Base-by-base conservation (phyloP, 257 asterid species). In the Nicotiana obtusifolia region DNA sequence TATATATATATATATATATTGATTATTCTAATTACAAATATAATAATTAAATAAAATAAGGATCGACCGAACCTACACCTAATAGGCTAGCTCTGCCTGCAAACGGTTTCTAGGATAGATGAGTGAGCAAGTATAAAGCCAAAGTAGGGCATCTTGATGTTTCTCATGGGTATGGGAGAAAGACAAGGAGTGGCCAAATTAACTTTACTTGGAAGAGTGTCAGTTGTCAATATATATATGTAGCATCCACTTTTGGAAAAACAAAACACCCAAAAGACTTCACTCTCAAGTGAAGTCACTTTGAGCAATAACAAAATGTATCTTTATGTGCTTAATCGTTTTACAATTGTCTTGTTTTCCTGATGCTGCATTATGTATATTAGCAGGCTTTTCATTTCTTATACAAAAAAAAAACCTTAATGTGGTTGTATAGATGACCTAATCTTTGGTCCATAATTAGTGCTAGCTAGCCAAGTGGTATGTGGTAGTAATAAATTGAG, bases 231-330 rank as follows among this genome's bases (percentile, higher is more conserved):
- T 49, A 41, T 41, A 41, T 33, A 33, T 33, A 33, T 31, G 0
- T 33, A 33, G 79, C 62, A 75, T 75, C 80, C 61, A 47, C 44
- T 75, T 75, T 75, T 47, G 80, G 62, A 47, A 75, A 75, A 49
- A 47, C 24, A 75, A 75, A 75, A 47, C 31, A 47, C 80, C 62
- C 5, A 75, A 49, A 71, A 73, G 79, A 49, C 79, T 73, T 75
- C 80, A 75, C 80, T 75, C 80, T 49, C 62, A 24, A 75, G 62
- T 75, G 80, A 75, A 75, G 80, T 75, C 80, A 75, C 62, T 75
- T 75, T 75, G 62, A n/a, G 62, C 41, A 22, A 22, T 73, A 49
- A 73, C 61, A 73, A 24, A 73, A 9, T 16, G 7, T 16, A 75
- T 75, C 16, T 75, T 49, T 73, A 47, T 73, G 78, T 73, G 78